Base-by-base conservation (phyloP, 2,329 filamentous ascomycete species). In the Hymenotorrendiella dingleyae region DNA sequence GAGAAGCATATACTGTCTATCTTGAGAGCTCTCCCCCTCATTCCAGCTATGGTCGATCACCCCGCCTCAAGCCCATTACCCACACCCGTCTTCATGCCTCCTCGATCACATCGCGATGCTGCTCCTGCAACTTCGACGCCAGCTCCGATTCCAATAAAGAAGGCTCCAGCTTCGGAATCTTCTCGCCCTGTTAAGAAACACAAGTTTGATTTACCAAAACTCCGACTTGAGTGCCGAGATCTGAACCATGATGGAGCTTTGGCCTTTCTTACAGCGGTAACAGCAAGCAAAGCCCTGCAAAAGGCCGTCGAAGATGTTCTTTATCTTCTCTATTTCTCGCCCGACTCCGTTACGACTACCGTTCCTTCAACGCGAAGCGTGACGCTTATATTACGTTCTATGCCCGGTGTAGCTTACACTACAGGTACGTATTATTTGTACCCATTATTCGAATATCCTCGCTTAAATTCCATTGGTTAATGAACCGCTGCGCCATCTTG, bases 401-500 rank as follows among this genome's bases (percentile, higher is more conserved):
- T 94, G 77, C 71, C 68, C 36, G 91, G 91, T 37, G 86, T 97
- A 4, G 91, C 91, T 16, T 94, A 96, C 68, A 96, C 91, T 1
- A 88, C 78, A 0, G 86, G 87, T 49, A n/a, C n/a, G n/a, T n/a
- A n/a, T n/a, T n/a, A n/a, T n/a, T n/a, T n/a, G n/a, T n/a, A n/a
- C n/a, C n/a, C n/a, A n/a, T n/a, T n/a, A n/a, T n/a, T n/a, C n/a
- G n/a, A n/a, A n/a, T n/a, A n/a, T n/a, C n/a, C n/a, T n/a, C n/a
- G n/a, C n/a, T n/a, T n/a, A n/a, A n/a, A n/a, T n/a, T n/a, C n/a
- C n/a, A n/a, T n/a, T n/a, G n/a, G n/a, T n/a, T n/a, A n/a, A n/a
- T n/a, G n/a, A n/a, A n/a, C n/a, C n/a, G n/a, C n/a, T n/a, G n/a
- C n/a, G n/a, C n/a, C n/a, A n/a, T n/a, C n/a, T n/a, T n/a, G n/a